A percentile compares a stretch with the other conserved stretches of the same genome.
phyloP scores from a whole-genome alignment of 1,284 basidiomycete species.

The Volvariella surrecta region DNA sequence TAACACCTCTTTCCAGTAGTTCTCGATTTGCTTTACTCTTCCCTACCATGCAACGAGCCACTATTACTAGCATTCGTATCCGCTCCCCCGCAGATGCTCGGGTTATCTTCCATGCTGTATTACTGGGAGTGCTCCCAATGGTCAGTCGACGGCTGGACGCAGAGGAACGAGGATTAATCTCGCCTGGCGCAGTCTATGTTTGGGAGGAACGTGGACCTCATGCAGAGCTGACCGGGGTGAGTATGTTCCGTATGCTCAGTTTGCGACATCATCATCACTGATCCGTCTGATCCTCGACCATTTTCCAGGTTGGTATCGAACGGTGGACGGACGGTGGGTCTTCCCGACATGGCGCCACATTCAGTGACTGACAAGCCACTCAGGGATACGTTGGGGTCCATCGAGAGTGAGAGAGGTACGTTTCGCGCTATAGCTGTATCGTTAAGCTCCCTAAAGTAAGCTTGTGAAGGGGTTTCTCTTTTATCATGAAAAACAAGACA shows the following conservation, averaged over 20 bases:
- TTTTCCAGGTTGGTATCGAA: slow-evolving; percentile 58
- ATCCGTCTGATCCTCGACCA: slow-evolving; percentile 3
- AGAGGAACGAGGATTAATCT: slow-evolving; percentile 53
- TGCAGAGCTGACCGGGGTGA: slow-evolving; percentile 61
- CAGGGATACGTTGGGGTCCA: slow-evolving; percentile 69
- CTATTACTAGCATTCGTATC: slow-evolving; percentile 36
- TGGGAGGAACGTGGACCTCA: slow-evolving; percentile 78
- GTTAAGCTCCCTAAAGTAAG: slow-evolving; percentile 7
- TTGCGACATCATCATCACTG: slow-evolving; percentile 1
- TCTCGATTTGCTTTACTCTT: slow-evolving; percentile 11
- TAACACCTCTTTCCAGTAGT: slow-evolving; percentile 10
- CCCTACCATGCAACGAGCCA: slow-evolving; percentile 33
- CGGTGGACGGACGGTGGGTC: slow-evolving; percentile 43
- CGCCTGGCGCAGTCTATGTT: slow-evolving; percentile 68
- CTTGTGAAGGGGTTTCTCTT: slow-evolving; percentile 61
- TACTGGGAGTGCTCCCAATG: slow-evolving; percentile 58
- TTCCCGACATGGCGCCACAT: not conserved
- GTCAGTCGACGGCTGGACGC: slow-evolving; percentile 70
- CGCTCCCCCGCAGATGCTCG: slow-evolving; percentile 65
- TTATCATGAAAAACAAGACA: slow-evolving; percentile 58
- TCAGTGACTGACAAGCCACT: slow-evolving; percentile 15
- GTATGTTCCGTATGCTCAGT: slow-evolving; percentile 13
- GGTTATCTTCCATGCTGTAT: slow-evolving; percentile 70
- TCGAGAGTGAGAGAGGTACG: slow-evolving; percentile 68
- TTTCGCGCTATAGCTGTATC: slow-evolving; percentile 3